Conservation (phyloP, 176 grass and related monocot species). For the Avena insularis region DNA sequence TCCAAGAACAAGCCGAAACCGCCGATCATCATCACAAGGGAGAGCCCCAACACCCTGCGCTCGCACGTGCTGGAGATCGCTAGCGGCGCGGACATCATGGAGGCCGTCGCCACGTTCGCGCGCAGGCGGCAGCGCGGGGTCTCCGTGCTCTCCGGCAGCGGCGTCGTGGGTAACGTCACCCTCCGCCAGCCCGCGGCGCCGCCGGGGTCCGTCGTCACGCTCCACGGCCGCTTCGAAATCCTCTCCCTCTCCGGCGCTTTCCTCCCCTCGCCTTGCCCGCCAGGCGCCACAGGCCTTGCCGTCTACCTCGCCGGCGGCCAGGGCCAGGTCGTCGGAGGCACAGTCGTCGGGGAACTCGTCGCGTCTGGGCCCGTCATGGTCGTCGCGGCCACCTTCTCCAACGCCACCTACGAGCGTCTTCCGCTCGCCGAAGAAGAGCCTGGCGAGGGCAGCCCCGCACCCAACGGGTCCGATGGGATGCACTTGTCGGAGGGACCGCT, state of each 20-base stretch:
- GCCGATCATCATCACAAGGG: slow-evolving; percentile 75
- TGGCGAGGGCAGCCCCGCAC: slow-evolving; percentile 20
- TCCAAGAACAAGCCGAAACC: slow-evolving; percentile 87
- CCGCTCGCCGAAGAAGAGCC: slow-evolving; percentile 62
- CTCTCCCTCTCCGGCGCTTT: slow-evolving; percentile 78
- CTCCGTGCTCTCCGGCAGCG: slow-evolving; percentile 74
- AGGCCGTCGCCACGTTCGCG: slow-evolving; percentile 58
- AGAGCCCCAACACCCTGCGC: slow-evolving; percentile 75
- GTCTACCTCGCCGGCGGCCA: slow-evolving; percentile 74
- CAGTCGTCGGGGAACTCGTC: slow-evolving; percentile 61
- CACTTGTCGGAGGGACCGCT: slow-evolving; percentile 41
- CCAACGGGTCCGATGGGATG: slow-evolving; percentile 32
- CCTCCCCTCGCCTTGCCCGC: slow-evolving; percentile 67
- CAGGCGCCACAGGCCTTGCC: slow-evolving; percentile 58
- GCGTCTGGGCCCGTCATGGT: slow-evolving; percentile 77
- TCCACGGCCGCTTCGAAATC: slow-evolving; percentile 85
- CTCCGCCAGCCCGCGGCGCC: slow-evolving; percentile 68
- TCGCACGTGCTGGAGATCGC: slow-evolving; percentile 80
- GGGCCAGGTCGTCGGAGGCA: slow-evolving; percentile 84
- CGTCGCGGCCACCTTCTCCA: slow-evolving; percentile 73
- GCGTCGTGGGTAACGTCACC: slow-evolving; percentile 69
- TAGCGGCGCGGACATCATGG: slow-evolving; percentile 75
- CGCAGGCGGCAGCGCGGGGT: slow-evolving; percentile 72
- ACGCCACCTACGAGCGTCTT: slow-evolving; percentile 77
- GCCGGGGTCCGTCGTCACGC: slow-evolving; percentile 58